Evolutionary conservation across 306 rosid species (phyloP).

Genomic region (Mucuna pruriens): DNA sequence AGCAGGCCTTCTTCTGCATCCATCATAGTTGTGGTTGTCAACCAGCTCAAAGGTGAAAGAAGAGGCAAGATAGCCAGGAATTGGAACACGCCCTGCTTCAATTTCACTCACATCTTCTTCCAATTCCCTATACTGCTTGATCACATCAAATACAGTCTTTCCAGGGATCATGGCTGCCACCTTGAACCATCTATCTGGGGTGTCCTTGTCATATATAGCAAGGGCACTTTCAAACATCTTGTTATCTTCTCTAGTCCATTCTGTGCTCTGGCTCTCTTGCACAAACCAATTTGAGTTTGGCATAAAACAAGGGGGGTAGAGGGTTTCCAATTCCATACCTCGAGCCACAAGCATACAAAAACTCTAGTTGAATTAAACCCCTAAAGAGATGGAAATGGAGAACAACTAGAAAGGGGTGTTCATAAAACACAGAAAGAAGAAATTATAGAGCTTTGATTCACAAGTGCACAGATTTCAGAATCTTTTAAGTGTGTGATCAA

Average conservation of each 20-base stretch:
- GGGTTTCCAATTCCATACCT: slow-evolving; percentile 69
- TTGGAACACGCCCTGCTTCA: slow-evolving; percentile 80
- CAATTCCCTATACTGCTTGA: slow-evolving; percentile 81
- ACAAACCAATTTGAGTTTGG: slow-evolving; percentile 56
- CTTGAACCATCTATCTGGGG: slow-evolving; percentile 76
- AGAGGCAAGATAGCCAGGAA: slow-evolving; percentile 75
- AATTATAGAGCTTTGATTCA: slow-evolving; percentile 45
- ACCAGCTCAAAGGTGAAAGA: slow-evolving; percentile 67
- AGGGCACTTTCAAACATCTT: slow-evolving; percentile 91
- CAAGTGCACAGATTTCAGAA: slow-evolving; percentile 58
- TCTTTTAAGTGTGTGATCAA: slow-evolving; percentile 64
- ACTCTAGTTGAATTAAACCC: slow-evolving; percentile 18
- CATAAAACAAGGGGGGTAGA: slow-evolving; percentile 52
- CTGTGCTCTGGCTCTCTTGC: slow-evolving; percentile 54
- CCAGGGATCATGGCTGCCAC: slow-evolving; percentile 92
- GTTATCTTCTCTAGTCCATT: slow-evolving; percentile 93
- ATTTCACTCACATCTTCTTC: slow-evolving; percentile 83
- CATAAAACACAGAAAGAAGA: slow-evolving; percentile 8
- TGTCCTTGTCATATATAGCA: slow-evolving; percentile 76
- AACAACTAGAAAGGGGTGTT: slow-evolving; percentile 21
- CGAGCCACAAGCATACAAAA: slow-evolving; percentile 14
- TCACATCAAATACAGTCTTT: slow-evolving; percentile 78
- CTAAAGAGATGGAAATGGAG: slow-evolving; percentile 12
- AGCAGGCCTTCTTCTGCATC: slow-evolving; percentile 56
- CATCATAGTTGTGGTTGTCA: slow-evolving; percentile 63